Base-by-base conservation (phyloP, 2,329 filamentous ascomycete genomes). In the Huntiella savannae region DNA sequence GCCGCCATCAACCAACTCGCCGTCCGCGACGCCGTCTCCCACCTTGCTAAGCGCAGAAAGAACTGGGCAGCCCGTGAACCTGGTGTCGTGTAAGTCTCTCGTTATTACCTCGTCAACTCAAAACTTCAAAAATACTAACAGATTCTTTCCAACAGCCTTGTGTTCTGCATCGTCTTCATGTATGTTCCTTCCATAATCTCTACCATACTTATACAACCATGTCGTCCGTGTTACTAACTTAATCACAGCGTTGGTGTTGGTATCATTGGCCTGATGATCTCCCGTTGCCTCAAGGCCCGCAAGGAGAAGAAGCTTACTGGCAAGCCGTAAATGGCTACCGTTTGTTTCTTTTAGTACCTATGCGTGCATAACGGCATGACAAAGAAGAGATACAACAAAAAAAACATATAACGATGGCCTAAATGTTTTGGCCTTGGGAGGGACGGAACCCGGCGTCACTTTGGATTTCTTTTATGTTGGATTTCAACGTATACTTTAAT, bases 101-200 rank as follows among this genome's bases (percentile, higher is more conserved):
- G 2, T 42, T n/a, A 4, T 13, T 19, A 7, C 3, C 6, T 15
- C 12, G 13, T 15, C 13, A 41, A 12, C 16, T 32, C 6, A 42
- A 12, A 34, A 19, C 36, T 12, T 13, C n/a, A 3, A 16, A 16
- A n/a, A n/a, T 17, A 22, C 48, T 47, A 50, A 50, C 41, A 36
- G 12, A 2, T 28, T 16, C 13, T 36, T 46, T 22, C 35, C 5
- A 36, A 16, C 22, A 50, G 48, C 16, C 58, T 64, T 45, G 63
- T 66, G 53, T 64, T 66, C 54, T 60, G 57, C 55, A 66, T 66
- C 46, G 58, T 66, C 52, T 60, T 59, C 49, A 45, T 64, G 48
- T 50, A 50, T 47, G 48, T 37, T 40, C 13, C 15, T 36, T 28
- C 8, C 7, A 10, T 7, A 1, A 7, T 28, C 22, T 28, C 6